Evolutionary conservation across 169 alveolate species (phyloP), one percentile per base, ranked within the genome.

Genomic region (Cryptosporidium andersoni): DNA sequence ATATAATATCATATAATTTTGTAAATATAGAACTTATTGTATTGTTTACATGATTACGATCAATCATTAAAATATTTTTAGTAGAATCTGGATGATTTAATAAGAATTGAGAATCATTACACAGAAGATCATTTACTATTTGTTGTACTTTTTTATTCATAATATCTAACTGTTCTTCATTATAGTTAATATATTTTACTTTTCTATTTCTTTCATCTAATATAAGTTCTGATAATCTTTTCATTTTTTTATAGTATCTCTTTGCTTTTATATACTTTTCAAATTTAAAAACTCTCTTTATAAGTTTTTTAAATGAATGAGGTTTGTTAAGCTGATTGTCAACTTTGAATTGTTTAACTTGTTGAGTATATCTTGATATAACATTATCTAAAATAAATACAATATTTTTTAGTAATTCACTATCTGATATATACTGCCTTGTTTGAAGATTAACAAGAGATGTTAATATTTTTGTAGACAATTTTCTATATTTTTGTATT

Each of bases 231-330:
- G 55, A 58, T 45, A 74, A 74, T 36, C 37, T 56, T 49, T 74
- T 74, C 85, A 74, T 74, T n/a, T 55, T 62, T 42, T 36, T 55
- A n/a, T 74, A 74, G 45, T 74, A 58, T 16, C 14, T 74, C 0
- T 63, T 48, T 37, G 64, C 45, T 62, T 58, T 74, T 8, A 48
- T 43, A 12, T 40, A 74, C 14, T 58, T 74, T 40, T 55, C 7
- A 1, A 64, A 40, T 9, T 64, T 74, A 3, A 74, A 14, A 14
- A 74, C 8, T 42, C 60, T 74, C 16, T 53, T 74, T 3, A 58
- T 34, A 7, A 56, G n/a, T 4, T n/a, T 58, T 58, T 45, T 74
- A 34, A 74, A 58, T 12, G 48, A 42, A 74, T 58, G 2, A 58
- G 55, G 11, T 3, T 43, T 55, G 3, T 40, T 68, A 14, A 74